Evolutionary conservation across 306 rosid genomes (phyloP).

Genomic region (Prunus padus): DNA sequence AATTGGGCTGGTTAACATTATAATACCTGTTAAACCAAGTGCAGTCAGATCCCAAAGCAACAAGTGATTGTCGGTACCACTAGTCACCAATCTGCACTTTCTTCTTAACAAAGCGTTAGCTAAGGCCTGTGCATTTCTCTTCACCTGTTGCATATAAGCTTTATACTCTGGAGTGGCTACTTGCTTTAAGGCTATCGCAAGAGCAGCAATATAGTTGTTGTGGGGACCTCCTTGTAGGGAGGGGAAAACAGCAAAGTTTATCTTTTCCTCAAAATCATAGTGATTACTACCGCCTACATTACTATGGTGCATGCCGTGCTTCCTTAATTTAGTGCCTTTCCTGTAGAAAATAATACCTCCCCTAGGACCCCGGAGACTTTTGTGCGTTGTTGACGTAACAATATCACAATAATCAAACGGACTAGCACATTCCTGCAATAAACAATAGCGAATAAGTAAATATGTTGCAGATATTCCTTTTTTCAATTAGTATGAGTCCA

Average conservation of each 20-base stretch:
- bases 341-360: slow-evolving; percentile 83
- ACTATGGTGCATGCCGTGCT: slow-evolving; percentile 47
- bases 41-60: slow-evolving; percentile 87
- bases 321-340: slow-evolving; percentile 57
- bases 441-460: slow-evolving; percentile 11
- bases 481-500: background rate
- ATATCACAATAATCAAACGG: slow-evolving; percentile 80
- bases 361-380: slow-evolving; percentile 86
- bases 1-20: slow-evolving; percentile 8
- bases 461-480: background rate
- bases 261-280: slow-evolving; percentile 75
- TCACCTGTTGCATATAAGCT: slow-evolving; percentile 73
- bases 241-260: slow-evolving; percentile 74
- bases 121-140: slow-evolving; percentile 83
- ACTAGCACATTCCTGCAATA: slow-evolving; percentile 58
- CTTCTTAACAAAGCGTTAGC: slow-evolving; percentile 72
- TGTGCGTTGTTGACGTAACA: slow-evolving; percentile 87
- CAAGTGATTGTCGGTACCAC: slow-evolving; percentile 85
- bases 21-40: slow-evolving; percentile 62
- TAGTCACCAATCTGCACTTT: slow-evolving; percentile 81
- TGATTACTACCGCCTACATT: slow-evolving; percentile 45
- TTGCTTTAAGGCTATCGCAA: slow-evolving; percentile 78
- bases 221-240: slow-evolving; percentile 93
- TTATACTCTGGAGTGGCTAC: slow-evolving; percentile 74
- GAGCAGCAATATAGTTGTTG: slow-evolving; percentile 84